These are phyloP conservation scores for Cladosporium austrohemisphaericum DNA, from an alignment of 2,329 filamentous ascomycete genomes.

Conservation along the genomic window DNA sequence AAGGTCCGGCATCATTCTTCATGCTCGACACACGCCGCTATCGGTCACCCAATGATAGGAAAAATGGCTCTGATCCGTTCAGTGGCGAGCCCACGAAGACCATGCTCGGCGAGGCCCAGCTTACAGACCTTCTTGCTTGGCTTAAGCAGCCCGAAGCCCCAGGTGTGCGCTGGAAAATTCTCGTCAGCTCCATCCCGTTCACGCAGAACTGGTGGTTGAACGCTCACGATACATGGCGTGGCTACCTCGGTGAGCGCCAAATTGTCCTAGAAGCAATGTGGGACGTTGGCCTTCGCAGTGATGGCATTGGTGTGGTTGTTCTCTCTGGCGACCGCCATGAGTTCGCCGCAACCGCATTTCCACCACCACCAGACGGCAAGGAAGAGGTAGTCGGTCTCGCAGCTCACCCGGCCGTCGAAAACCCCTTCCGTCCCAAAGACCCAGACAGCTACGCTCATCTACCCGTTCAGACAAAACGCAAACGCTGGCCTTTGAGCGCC, in stretches of 20 bases:
- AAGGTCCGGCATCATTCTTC: constrained; percentile 92
- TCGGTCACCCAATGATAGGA: constrained; percentile 62
- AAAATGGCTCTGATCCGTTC: constrained; percentile 56
- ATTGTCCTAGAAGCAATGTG: constrained; percentile 87
- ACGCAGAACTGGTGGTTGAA: constrained; percentile 97
- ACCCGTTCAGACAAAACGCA: constrained; percentile 23
- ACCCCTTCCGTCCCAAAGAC: constrained; percentile 14
- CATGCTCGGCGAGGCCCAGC: constrained; percentile 79
- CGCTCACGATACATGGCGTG: constrained; percentile 87
- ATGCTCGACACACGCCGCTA: constrained; percentile 89
- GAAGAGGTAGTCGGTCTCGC: constrained; percentile 31
- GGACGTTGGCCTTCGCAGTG: constrained; percentile 66
- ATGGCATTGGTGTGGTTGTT: constrained; percentile 75
- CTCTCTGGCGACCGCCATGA: constrained; percentile 94
- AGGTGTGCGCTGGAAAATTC: constrained; percentile 88
- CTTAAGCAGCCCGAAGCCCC: constrained; percentile 66
- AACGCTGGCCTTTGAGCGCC: constrained; percentile 56
- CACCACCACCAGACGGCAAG: constrained; percentile 53
- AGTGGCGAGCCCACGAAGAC: constrained; percentile 56
- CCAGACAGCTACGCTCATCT: background rate
- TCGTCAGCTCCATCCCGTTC: constrained; percentile 87
- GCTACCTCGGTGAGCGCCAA: constrained; percentile 76
- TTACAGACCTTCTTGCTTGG: constrained; percentile 75
- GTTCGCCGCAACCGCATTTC: constrained; percentile 81
- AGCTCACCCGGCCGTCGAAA: constrained; percentile 6